A percentile compares a stretch with the other conserved stretches of the same genome.
These are phyloP conservation scores for Monosporascus sp. DNA, from an alignment of 2,329 filamentous ascomycete species.

Conservation along the genomic window DNA sequence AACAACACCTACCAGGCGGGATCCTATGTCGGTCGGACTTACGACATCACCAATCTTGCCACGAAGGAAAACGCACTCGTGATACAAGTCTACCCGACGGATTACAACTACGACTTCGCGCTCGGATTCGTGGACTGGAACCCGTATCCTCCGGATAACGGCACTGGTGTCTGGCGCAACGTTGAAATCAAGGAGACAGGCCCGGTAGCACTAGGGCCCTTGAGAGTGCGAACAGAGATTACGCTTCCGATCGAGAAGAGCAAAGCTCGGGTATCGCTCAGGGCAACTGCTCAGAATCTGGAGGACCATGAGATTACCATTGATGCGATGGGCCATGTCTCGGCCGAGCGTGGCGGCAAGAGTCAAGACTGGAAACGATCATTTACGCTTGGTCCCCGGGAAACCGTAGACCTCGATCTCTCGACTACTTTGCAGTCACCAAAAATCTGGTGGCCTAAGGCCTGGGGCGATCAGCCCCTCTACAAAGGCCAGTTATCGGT, in stretches of 20 bases:
- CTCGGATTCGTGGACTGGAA: conserved; percentile 61
- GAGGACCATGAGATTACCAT: conserved; percentile 35
- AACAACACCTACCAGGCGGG: conserved; percentile 46
- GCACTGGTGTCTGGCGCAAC: conserved; percentile 59
- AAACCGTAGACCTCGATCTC: conserved; percentile 35
- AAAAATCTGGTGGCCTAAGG: conserved; percentile 56
- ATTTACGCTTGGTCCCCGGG: conserved; percentile 32
- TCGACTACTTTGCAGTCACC: conserved; percentile 36
- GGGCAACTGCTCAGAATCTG: conserved; percentile 34
- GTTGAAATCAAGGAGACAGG: conserved; percentile 53
- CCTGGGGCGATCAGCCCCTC: conserved; percentile 54
- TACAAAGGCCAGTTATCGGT: conserved; percentile 34
- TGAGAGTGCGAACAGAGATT: conserved; percentile 42
- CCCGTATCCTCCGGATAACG: conserved; percentile 56
- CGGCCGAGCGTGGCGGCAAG: conserved; percentile 25
- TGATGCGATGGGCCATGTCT: conserved; percentile 28
- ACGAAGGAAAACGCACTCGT: conserved; percentile 44
- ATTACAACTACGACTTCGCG: conserved; percentile 55
- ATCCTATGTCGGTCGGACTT: conserved; percentile 50
- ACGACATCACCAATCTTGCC: conserved; percentile 46
- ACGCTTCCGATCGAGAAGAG: conserved; percentile 20
- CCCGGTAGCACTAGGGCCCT: conserved; percentile 37
- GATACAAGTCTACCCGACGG: conserved; percentile 51
- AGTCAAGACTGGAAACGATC: conserved; percentile 23
- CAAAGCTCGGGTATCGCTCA: conserved; percentile 33